phyloP scores from a whole-genome alignment of 768 basidiomycete genomes.

The Rubroboletus satanas region DNA sequence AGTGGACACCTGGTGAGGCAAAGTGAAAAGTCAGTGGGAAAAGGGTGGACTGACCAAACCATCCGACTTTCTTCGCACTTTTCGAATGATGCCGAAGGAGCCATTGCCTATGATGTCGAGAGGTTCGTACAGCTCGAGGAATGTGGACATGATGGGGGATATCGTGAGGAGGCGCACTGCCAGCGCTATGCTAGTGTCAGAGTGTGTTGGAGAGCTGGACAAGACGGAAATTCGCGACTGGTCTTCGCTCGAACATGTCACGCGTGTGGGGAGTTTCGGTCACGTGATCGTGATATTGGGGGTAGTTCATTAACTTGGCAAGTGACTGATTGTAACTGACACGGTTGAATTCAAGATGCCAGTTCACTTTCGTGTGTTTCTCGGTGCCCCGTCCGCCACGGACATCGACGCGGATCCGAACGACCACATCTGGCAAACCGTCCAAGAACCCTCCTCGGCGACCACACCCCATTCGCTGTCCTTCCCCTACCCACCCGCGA shows the following conservation, averaged over 20 bases:
- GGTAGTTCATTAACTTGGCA: too few species aligned
- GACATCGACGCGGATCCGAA: slow-evolving; percentile 36
- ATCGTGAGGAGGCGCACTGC: background rate
- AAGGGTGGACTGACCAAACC: slow-evolving; percentile 56
- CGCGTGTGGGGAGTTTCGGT: slow-evolving; percentile 11
- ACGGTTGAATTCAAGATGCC: slow-evolving; percentile 12
- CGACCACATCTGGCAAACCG: slow-evolving; percentile 45
- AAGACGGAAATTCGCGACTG: slow-evolving; percentile 17
- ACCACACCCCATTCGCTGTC: background rate
- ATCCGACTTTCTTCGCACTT: slow-evolving; percentile 82
- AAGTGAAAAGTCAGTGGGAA: slow-evolving; percentile 5
- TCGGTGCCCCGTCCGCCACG: slow-evolving; percentile 40
- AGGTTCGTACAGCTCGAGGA: slow-evolving; percentile 79
- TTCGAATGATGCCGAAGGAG: slow-evolving; percentile 95
- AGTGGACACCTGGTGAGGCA: background rate
- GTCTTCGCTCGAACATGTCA: slow-evolving; percentile 24
- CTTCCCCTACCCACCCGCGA: slow-evolving; percentile 44
- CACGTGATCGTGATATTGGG: slow-evolving; percentile 28
- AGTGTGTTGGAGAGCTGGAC: slow-evolving; percentile 7
- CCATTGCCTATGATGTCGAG: slow-evolving; percentile 95
- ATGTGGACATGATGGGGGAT: slow-evolving; percentile 26
- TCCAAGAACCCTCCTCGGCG: slow-evolving; percentile 23
- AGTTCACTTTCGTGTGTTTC: slow-evolving; percentile 46
- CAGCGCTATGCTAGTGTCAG: background rate
- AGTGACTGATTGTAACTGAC: background rate